phyloP scores from a whole-genome alignment of 306 rosid genomes.

The Corylus heterophylla region DNA sequence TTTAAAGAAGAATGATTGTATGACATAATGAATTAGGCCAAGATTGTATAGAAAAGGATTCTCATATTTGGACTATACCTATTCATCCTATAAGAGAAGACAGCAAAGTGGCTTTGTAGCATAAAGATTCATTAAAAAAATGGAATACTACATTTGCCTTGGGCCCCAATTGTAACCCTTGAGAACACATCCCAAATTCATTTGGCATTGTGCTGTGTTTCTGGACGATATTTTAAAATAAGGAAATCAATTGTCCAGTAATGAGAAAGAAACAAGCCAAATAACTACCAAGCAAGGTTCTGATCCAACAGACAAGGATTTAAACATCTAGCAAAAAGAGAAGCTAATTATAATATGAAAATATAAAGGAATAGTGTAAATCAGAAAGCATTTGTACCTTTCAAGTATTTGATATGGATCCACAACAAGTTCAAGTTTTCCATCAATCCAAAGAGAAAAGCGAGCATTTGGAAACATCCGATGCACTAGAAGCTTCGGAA shows the following conservation, averaged over 20 bases:
- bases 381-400: slow-evolving; percentile 51
- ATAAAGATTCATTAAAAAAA: neutral
- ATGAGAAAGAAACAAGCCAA: neutral
- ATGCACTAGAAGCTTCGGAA: slow-evolving; percentile 92
- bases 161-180: neutral
- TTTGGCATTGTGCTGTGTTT: neutral
- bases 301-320: neutral
- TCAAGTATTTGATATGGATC: slow-evolving; percentile 92
- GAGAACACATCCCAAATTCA: neutral
- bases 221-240: neutral
- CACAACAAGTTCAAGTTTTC: slow-evolving; percentile 89
- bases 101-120: too few relatives aligned
- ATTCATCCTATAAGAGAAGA: neutral
- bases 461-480: slow-evolving; percentile 88
- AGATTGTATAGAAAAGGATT: neutral
- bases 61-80: neutral
- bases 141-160: neutral
- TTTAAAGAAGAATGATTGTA: neutral
- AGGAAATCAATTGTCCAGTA: neutral
- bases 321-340: neutral
- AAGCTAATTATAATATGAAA: neutral
- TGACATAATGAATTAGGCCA: neutral
- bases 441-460: slow-evolving; percentile 89
- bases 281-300: neutral
- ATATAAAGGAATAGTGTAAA: slow-evolving; percentile 9